A percentile compares a stretch with the other conserved stretches of the same genome.
These are phyloP conservation scores for Austropuccinia psidii DNA, from an alignment of 1,284 basidiomycete genomes.

Conservation along the genomic window DNA sequence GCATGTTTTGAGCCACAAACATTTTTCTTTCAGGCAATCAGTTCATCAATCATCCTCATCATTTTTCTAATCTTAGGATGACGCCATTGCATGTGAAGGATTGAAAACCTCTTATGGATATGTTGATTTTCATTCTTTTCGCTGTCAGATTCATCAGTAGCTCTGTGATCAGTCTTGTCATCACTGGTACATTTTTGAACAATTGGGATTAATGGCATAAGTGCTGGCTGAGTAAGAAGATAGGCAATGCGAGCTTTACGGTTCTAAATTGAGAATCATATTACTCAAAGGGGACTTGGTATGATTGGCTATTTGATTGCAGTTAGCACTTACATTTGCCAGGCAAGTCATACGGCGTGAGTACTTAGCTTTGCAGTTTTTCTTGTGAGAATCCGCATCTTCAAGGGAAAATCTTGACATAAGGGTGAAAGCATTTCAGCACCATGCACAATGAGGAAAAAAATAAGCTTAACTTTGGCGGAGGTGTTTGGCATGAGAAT, in stretches of 20 bases:
- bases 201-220: not conserved
- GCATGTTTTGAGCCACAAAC: not conserved
- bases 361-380: not conserved
- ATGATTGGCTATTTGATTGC: no score
- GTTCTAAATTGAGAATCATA: no score
- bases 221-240: not conserved
- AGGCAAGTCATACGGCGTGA: not conserved
- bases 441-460: no score
- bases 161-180: not conserved
- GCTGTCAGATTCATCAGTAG: not conserved
- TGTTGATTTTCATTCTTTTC: not conserved
- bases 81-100: not conserved
- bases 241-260: not conserved
- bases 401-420: not conserved
- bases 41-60: not conserved
- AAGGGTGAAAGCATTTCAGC: not conserved
- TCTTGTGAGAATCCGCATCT: not conserved
- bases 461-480: not conserved
- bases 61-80: not conserved
- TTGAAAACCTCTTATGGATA: not conserved
- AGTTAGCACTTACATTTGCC: not conserved
- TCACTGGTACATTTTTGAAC: slow-evolving; percentile 13
- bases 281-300: no score
- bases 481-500: slow-evolving; percentile 14
- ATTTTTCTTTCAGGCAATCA: not conserved